These are phyloP conservation scores for Globisporangium abappressorium DNA, from an alignment of 352 stramenopile species.

Conservation along the genomic window DNA sequence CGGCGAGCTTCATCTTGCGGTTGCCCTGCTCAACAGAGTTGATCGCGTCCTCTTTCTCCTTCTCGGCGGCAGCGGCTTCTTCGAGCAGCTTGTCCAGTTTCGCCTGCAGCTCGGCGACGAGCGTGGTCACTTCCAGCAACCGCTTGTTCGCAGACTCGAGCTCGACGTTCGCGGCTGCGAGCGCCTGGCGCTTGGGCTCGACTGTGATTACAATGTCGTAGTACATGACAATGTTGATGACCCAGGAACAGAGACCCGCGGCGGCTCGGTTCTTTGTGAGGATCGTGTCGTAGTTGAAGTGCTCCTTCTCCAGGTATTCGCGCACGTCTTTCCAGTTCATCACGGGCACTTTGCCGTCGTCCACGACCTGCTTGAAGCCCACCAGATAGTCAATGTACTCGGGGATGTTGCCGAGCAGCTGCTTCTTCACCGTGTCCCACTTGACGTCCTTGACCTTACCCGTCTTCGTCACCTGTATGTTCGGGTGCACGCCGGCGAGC, in stretches of 20 bases:
- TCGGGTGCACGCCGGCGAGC: conserved; percentile 93
- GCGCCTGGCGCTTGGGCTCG: conserved; percentile 91
- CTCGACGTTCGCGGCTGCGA: conserved; percentile 90
- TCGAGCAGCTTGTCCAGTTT: conserved; percentile 92
- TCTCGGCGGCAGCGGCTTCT: conserved; percentile 88
- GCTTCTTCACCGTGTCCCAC: conserved; percentile 95
- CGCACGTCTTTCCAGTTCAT: conserved; percentile 95
- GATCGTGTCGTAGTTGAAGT: conserved; percentile 95
- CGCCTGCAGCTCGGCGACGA: conserved; percentile 91
- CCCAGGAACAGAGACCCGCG: conserved; percentile 92
- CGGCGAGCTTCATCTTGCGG: conserved; percentile 94
- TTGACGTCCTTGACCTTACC: conserved; percentile 95
- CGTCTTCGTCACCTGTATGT: conserved; percentile 91
- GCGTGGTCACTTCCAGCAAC: conserved; percentile 82
- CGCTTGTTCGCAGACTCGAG: conserved; percentile 90
- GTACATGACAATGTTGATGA: conserved; percentile 97
- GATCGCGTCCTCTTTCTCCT: conserved; percentile 92
- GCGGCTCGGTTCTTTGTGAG: conserved; percentile 94
- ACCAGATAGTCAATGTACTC: conserved; percentile 96
- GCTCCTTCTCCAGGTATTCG: conserved; percentile 91
- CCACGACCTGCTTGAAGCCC: conserved; percentile 92
- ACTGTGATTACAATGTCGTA: conserved; percentile 95
- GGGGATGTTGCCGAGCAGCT: conserved; percentile 93
- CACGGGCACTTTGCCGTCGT: conserved; percentile 90
- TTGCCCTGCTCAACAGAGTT: conserved; percentile 91